Conservation (phyloP, 148 eudicot genomes). For the Euryodendron excelsum region DNA sequence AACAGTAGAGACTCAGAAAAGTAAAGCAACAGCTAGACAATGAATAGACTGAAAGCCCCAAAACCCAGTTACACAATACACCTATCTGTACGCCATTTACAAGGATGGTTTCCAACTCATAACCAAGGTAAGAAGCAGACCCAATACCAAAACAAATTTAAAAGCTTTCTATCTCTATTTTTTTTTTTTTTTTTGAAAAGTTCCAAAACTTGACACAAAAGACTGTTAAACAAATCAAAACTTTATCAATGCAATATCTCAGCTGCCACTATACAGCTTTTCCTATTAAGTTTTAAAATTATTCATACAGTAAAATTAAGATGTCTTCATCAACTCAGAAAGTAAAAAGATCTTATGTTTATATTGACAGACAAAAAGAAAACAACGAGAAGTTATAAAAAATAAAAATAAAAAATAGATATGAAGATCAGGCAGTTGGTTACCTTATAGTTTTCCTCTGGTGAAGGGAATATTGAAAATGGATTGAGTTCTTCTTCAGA, state of each 20-base stretch:
- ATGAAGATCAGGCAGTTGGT: background rate
- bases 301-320: background rate
- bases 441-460: constrained; percentile 85
- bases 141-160: background rate
- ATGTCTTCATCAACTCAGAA: background rate
- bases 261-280: background rate
- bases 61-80: background rate
- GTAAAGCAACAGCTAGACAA: background rate
- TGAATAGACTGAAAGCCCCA: background rate
- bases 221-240: background rate
- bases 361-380: background rate
- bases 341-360: background rate
- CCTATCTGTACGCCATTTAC: background rate
- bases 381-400: background rate
- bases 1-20: too few species aligned
- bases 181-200: too few species aligned
- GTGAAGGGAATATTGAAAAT: constrained; percentile 82
- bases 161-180: background rate
- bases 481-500: constrained; percentile 94
- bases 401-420: background rate
- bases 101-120: background rate
- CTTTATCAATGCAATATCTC: background rate
- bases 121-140: background rate
- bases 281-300: background rate
- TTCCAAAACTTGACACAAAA: background rate